Base-by-base conservation (phyloP, 2,329 filamentous ascomycete genomes). In the Colletotrichum tropicale region DNA sequence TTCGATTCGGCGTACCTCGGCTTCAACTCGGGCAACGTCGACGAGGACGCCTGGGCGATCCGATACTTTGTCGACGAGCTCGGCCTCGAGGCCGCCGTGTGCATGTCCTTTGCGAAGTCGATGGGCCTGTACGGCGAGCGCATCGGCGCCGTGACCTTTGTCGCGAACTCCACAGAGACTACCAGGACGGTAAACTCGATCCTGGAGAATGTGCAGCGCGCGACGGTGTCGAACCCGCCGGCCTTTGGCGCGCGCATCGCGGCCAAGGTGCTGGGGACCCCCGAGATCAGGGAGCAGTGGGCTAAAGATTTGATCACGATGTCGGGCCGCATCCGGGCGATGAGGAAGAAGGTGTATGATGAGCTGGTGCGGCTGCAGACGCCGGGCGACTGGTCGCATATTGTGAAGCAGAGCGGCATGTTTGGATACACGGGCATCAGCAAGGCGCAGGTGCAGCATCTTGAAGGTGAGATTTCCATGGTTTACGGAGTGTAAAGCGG, bases 61-160 rank as follows among this genome's bases (percentile, higher is more conserved):
- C 80, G 82, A 1, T 78, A 83, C 71, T 85, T 84, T 15, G 78
- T 83, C 18, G 81, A 83, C 16, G 81, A 82, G 30, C 78, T 84
- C 9, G 79, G 79, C 2, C 80, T 88, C 72, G 90, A 92, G 81
- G 86, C 90, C 6, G 88, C 89, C 67, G 84, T 93, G 5, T 90
- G 89, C 65, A 86, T 91, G 80, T 93, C 91, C 0, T 93, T 92
- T 78, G 90, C 91, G 4, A 93, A 93, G 84, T 91, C 88, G 81
- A 91, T 92, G 81, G 85, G 86, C 1, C 77, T 87, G 0, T 87
- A 87, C 70, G 85, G 85, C 73, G 84, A 86, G 70, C 79, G 84
- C 4, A 79, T 83, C 10, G 85, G 84, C 0, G 77, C 81, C 3
- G 81, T 81, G 4, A 77, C 79, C 1, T 80, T 85, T 2, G 80